Evolutionary conservation across 192 early-diverging fungal species (phyloP), one percentile per base, ranked within the genome.

Genomic region (Coemansia sp.): DNA sequence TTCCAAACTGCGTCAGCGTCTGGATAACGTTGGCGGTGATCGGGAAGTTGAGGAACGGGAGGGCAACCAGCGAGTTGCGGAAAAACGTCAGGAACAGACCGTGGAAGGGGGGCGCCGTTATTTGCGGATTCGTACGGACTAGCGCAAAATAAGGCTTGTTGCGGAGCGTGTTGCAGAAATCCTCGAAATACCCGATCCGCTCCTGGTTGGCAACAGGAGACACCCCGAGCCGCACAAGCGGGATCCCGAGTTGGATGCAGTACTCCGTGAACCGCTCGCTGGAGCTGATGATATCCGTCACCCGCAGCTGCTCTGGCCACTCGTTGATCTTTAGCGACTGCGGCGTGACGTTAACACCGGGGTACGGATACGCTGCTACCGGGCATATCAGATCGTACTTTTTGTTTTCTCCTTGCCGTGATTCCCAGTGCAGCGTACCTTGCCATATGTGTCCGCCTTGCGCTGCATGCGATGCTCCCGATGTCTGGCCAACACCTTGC

Each of bases 241-340:
- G 78, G 23, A 81, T 72, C 6, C 67, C 67, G 0, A 37, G 32
- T 6, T 42, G 54, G 43, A 81, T 52, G 64, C 73, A 75, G 44
- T 69, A 56, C 67, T 81, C 78, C 37, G 66, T 64, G 58, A 75
- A 69, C 48, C 67, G 59, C 9, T 71, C 70, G 15, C 56, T 63
- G 37, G 69, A 70, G 4, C 39, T 19, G 21, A 70, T 56, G 6
- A 74, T 68, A 8, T 21, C 41, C 23, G 37, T 75, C 12, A 81
- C 69, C 10, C 43, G 60, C 19, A 81, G 39, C 1, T 71, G 63
- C 19, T 75, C 73, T n/a, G 78, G 78, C 78, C 78, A 81, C n/a
- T 81, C 72, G 67, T 60, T 43, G 42, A 72, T 60, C 54, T 45
- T 61, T 1, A 81, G 69, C 40, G 58, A 63, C 38, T 72, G 73